phyloP scores from a whole-genome alignment of 257 asterid genomes.

The Anisodus acutangulus region DNA sequence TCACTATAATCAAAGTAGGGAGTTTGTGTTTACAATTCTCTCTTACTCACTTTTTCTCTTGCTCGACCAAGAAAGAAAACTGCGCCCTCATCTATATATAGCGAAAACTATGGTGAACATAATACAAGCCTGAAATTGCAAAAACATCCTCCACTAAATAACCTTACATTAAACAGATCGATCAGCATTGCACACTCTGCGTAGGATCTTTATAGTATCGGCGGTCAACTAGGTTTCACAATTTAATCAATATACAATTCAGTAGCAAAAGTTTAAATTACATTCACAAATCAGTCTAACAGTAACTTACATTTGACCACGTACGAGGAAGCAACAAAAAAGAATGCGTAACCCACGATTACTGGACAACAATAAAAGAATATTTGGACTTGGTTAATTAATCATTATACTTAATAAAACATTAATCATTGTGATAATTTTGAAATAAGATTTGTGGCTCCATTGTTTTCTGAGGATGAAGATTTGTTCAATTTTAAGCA shows the following conservation, averaged over 20 bases:
- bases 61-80: too few species aligned
- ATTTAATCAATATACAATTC: background rate
- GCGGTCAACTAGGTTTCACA: too few species aligned
- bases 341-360: background rate
- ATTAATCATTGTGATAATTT: background rate
- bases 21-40: too few species aligned
- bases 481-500: conserved; percentile 51
- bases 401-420: background rate
- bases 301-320: background rate
- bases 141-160: too few species aligned
- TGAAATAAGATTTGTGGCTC: background rate
- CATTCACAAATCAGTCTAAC: background rate
- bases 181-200: too few species aligned
- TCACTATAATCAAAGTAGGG: too few species aligned
- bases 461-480: background rate
- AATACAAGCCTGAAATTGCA: too few species aligned
- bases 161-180: too few species aligned
- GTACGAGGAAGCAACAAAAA: background rate
- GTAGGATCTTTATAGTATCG: too few species aligned
- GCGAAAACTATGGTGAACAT: too few species aligned
- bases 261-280: background rate
- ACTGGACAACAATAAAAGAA: conserved; percentile 19
- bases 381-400: background rate
- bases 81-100: too few species aligned
- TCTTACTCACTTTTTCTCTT: too few species aligned